A percentile compares a stretch with the other conserved stretches of the same genome.
Conservation (phyloP, 2,329 filamentous ascomycete genomes). For the Phoma sp. region DNA sequence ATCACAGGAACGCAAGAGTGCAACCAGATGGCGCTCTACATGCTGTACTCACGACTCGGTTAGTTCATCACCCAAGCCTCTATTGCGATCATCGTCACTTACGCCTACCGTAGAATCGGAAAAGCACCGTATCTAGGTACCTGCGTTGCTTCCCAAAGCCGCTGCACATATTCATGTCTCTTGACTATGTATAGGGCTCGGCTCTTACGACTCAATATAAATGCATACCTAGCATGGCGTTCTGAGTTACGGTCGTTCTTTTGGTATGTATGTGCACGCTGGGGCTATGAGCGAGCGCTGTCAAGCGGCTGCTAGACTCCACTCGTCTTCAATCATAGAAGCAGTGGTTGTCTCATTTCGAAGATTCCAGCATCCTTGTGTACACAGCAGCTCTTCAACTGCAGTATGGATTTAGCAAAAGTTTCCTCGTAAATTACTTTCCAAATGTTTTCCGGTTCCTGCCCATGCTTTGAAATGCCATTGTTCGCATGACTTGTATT, state of each 20-base stretch:
- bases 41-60: slow-evolving; percentile 98
- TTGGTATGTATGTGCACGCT: slow-evolving; percentile 17
- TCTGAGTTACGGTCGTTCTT: slow-evolving; percentile 10
- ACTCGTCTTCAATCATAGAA: background rate
- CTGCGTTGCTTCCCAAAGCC: slow-evolving; percentile 4
- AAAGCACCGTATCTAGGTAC: slow-evolving; percentile 70
- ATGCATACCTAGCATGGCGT: slow-evolving; percentile 29
- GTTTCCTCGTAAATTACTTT: background rate
- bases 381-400: slow-evolving; percentile 3
- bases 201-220: slow-evolving; percentile 11
- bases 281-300: background rate
- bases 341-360: slow-evolving; percentile 1
- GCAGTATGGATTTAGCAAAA: slow-evolving; percentile 18
- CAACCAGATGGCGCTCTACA: slow-evolving; percentile 99
- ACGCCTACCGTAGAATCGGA: slow-evolving; percentile 66
- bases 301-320: background rate
- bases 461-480: background rate
- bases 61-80: slow-evolving; percentile 39
- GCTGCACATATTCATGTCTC: background rate
- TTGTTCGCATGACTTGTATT: background rate
- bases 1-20: slow-evolving; percentile 98
- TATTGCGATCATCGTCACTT: background rate
- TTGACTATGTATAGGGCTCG: slow-evolving; percentile 2
- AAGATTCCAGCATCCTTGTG: background rate
- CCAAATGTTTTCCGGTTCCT: background rate